phyloP scores from a whole-genome alignment of 1,284 basidiomycete species.

The Coriolopsis trogii region DNA sequence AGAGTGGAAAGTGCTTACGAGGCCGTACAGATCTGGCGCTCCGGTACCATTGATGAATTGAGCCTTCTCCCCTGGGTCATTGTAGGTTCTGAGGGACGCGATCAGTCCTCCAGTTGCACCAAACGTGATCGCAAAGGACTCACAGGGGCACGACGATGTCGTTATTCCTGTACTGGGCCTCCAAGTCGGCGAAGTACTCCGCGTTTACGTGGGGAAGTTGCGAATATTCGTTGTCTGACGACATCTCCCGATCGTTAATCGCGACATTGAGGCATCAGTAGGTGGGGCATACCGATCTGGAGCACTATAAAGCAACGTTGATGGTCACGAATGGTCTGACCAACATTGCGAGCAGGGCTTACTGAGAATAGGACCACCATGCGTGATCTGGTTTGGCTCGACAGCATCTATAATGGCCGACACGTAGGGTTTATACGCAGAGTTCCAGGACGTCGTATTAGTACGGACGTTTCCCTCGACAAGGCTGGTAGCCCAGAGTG shows the following conservation, averaged over 20 bases:
- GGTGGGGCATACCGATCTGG: conserved; percentile 55
- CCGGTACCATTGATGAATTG: conserved; percentile 75
- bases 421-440: conserved; percentile 74
- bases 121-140: not conserved
- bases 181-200: conserved; percentile 69
- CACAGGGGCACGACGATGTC: conserved; percentile 67
- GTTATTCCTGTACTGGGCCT: conserved; percentile 56
- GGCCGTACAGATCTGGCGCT: conserved; percentile 54
- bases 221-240: conserved; percentile 75
- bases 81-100: conserved; percentile 51
- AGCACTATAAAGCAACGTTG: conserved; percentile 46
- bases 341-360: conserved; percentile 21
- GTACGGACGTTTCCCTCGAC: conserved; percentile 70
- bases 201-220: conserved; percentile 50
- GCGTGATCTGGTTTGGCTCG: conserved; percentile 64
- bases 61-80: conserved; percentile 58
- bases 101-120: too few relatives aligned
- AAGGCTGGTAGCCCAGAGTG: conserved; percentile 76
- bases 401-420: conserved; percentile 64
- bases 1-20: too few relatives aligned
- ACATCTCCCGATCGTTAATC: too few relatives aligned
- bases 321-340: not conserved
- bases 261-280: too few relatives aligned
- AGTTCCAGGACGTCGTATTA: conserved; percentile 67
- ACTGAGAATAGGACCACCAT: conserved; percentile 79